These are phyloP conservation scores for Sclerotinia nivalis DNA, from an alignment of 2,329 filamentous ascomycete genomes.

Conservation along the genomic window DNA sequence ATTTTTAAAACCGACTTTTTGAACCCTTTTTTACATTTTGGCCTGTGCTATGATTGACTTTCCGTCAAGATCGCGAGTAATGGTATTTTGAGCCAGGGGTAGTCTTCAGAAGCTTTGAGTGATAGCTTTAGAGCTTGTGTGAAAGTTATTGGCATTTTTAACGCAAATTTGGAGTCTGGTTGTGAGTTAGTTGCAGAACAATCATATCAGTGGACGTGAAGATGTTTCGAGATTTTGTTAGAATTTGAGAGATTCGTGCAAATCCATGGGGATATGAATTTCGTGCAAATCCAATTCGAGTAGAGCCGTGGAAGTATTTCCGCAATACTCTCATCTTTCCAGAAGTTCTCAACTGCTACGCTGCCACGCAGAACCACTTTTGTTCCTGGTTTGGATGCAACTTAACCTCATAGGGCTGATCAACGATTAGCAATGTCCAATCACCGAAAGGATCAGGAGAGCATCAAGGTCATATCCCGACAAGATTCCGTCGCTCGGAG, in stretches of 20 bases:
- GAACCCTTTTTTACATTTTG: background rate
- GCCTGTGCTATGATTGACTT: background rate
- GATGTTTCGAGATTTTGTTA: too few species aligned
- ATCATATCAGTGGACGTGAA: background rate
- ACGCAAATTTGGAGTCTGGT: background rate
- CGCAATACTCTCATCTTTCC: background rate
- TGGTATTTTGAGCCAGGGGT: background rate
- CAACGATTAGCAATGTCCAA: conserved; percentile 10
- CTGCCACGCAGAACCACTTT: background rate
- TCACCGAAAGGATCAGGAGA: background rate
- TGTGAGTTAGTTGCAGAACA: background rate
- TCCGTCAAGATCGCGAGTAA: background rate
- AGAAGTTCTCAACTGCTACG: background rate
- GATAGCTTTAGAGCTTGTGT: background rate
- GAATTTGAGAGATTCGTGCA: too few species aligned
- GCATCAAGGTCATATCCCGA: conserved; percentile 3
- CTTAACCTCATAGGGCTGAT: conserved; percentile 16
- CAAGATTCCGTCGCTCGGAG: conserved; percentile 1
- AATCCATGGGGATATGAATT: background rate
- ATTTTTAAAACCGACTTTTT: background rate
- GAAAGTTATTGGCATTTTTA: too few species aligned
- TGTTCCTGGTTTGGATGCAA: background rate
- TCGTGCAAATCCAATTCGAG: too few species aligned
- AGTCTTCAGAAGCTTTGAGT: background rate
- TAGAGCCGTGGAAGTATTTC: background rate